Base-by-base conservation (phyloP, 2,329 filamentous ascomycete genomes). In the Xylariaceae sp. region DNA sequence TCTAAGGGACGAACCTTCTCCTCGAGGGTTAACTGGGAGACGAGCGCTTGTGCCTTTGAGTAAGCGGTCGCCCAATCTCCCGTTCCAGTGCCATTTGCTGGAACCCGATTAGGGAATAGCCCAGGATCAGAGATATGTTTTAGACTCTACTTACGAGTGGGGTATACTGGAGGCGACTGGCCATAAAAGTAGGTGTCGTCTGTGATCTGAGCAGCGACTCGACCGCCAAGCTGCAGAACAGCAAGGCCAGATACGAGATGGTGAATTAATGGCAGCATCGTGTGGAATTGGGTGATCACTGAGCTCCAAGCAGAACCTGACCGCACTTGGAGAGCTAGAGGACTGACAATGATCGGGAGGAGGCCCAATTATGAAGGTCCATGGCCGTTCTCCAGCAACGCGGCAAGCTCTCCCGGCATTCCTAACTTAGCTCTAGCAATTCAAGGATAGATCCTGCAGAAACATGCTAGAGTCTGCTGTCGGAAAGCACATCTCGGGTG, bases 61-160 rank as follows among this genome's bases (percentile, higher is more conserved):
- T 69, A 68, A 21, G 68, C 63, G n/a, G 51, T 38, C 6, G 63
- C 50, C 69, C 69, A 72, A 22, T 57, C 53, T 2, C 65, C 63
- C 4, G 52, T 47, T 4, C 64, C 64, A 1, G 55, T 55, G 10
- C 57, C 61, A 14, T 58, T 45, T 4, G 64, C 63, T 64, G 50
- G 17, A 16, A 10, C 25, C 14, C 11, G 27, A 36, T 61, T 32
- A 61, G 52, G n/a, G 42, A 34, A 14, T 21, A 11, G 6, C 5
- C 6, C 21, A 12, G 36, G 5, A 16, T 35, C 7, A 40, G 14
- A 8, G n/a, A 20, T 20, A 16, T 32, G 49, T 25, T 19, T 19
- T 4, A 40, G 6, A 47, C 16, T 17, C 23, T 23, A 51, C 63
- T 50, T 41, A 67, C 64, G 63, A 17, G 62, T 54, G 3, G 63